These are phyloP conservation scores for Alternaria ethzedia DNA, from an alignment of 2,329 filamentous ascomycete species.

Conservation along the genomic window DNA sequence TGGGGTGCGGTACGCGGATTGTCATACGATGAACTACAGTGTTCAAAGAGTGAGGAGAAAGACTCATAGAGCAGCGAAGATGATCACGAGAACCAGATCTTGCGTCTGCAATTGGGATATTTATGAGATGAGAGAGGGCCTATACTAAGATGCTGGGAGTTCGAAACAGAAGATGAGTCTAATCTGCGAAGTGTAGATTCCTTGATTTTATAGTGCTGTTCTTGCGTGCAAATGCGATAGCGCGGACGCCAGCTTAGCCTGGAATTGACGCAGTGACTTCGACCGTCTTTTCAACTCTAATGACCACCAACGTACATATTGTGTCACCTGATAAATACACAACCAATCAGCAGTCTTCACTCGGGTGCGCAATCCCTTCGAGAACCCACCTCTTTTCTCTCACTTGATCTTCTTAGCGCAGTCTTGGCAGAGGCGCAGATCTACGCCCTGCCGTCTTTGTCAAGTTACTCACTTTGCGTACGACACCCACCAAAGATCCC, in stretches of 20 bases:
- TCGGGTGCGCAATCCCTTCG: not conserved
- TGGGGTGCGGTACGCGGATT: too few relatives aligned
- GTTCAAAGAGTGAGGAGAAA: too few relatives aligned
- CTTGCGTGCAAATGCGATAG: not conserved
- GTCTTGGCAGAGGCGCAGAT: not conserved
- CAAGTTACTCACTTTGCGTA: not conserved
- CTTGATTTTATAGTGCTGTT: too few relatives aligned
- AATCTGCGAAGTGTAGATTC: too few relatives aligned
- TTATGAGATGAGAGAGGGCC: too few relatives aligned
- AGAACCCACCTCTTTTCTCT: not conserved
- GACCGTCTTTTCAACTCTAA: not conserved
- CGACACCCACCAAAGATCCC: not conserved
- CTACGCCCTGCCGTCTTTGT: not conserved
- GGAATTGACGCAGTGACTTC: not conserved
- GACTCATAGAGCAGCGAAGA: too few relatives aligned
- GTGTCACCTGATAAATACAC: not conserved
- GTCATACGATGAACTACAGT: too few relatives aligned
- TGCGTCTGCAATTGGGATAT: too few relatives aligned
- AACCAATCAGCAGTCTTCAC: not conserved
- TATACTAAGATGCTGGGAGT: too few relatives aligned
- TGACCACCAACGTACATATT: not conserved
- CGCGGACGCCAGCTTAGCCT: not conserved
- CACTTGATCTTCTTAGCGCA: not conserved
- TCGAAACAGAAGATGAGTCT: too few relatives aligned
- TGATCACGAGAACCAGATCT: too few relatives aligned